Percentiles rank a stretch among this genome's conserved stretches.
phyloP scores from a whole-genome alignment of 140 eudicot species.

The Erigeron philadelphicus region DNA sequence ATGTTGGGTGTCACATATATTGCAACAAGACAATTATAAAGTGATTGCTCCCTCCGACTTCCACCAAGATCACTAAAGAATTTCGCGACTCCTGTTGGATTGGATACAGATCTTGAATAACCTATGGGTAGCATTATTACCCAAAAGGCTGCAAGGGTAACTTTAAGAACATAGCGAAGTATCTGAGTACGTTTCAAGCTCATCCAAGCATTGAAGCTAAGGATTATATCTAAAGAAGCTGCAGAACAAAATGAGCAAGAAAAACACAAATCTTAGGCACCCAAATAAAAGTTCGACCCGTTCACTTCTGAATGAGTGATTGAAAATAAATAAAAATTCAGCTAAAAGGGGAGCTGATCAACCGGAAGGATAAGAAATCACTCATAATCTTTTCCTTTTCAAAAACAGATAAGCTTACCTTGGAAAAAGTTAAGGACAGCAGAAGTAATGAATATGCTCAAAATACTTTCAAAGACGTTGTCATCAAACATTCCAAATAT shows the following conservation, averaged over 20 bases:
- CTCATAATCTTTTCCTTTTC: neutral
- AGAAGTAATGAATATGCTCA: constrained; percentile 88
- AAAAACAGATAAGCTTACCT: constrained; percentile 40
- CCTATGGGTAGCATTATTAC: constrained; percentile 78
- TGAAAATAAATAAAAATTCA: neutral
- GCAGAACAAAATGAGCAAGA: constrained; percentile 32
- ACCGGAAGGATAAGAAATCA: neutral
- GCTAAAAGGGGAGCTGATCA: too few species aligned
- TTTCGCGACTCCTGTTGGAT: constrained; percentile 71
- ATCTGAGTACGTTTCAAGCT: constrained; percentile 75
- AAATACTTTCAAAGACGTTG: constrained; percentile 52
- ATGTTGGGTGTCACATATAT: constrained; percentile 71
- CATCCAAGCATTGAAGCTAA: constrained; percentile 87
- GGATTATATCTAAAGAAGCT: constrained; percentile 78
- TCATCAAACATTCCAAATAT: constrained; percentile 52
- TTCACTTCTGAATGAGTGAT: constrained; percentile 7
- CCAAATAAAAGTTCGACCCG: neutral
- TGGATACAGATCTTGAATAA: constrained; percentile 60
- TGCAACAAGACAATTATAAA: constrained; percentile 67
- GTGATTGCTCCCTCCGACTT: constrained; percentile 43
- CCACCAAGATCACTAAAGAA: constrained; percentile 67
- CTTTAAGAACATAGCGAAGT: constrained; percentile 75
- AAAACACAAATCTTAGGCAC: constrained; percentile 12
- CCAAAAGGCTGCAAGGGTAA: constrained; percentile 78
- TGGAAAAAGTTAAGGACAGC: constrained; percentile 74